These are phyloP conservation scores for Thielaviopsis punctulata DNA, from an alignment of 2,329 filamentous ascomycete species.

Conservation along the genomic window DNA sequence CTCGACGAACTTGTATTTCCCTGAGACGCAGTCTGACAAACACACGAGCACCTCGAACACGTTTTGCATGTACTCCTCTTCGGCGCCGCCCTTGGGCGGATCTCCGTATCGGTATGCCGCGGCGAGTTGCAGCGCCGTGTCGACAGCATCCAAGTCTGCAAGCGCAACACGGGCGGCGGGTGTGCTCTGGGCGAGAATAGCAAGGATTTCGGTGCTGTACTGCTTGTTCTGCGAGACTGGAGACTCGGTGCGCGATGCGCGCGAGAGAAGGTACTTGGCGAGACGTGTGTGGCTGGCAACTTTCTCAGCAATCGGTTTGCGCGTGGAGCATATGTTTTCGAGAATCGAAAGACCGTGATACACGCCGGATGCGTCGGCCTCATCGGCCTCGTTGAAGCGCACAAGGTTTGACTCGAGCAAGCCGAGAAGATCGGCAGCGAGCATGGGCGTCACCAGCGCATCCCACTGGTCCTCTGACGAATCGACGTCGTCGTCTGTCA, in stretches of 20 bases:
- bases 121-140: constrained; percentile 65
- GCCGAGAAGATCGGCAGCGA: constrained; percentile 49
- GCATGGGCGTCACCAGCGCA: constrained; percentile 47
- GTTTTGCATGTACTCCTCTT: constrained; percentile 92
- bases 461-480: constrained; percentile 54
- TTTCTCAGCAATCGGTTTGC: constrained; percentile 43
- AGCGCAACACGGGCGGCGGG: constrained; percentile 46
- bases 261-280: constrained; percentile 58
- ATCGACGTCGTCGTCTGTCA: constrained; percentile 78
- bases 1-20: constrained; percentile 69
- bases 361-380: constrained; percentile 63
- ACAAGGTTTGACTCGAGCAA: constrained; percentile 62
- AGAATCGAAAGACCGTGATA: constrained; percentile 72
- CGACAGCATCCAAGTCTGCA: constrained; percentile 51
- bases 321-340: constrained; percentile 67
- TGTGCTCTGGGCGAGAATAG: constrained; percentile 70
- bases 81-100: constrained; percentile 67
- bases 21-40: constrained; percentile 54
- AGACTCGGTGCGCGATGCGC: constrained; percentile 38
- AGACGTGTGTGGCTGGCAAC: constrained; percentile 54
- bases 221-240: constrained; percentile 76
- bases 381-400: constrained; percentile 57
- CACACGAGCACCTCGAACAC: constrained; percentile 76
- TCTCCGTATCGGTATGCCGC: constrained; percentile 75
- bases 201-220: constrained; percentile 80